Conservation (phyloP, 192 early-diverging fungal species). For the Umbelopsis ramanniana region DNA sequence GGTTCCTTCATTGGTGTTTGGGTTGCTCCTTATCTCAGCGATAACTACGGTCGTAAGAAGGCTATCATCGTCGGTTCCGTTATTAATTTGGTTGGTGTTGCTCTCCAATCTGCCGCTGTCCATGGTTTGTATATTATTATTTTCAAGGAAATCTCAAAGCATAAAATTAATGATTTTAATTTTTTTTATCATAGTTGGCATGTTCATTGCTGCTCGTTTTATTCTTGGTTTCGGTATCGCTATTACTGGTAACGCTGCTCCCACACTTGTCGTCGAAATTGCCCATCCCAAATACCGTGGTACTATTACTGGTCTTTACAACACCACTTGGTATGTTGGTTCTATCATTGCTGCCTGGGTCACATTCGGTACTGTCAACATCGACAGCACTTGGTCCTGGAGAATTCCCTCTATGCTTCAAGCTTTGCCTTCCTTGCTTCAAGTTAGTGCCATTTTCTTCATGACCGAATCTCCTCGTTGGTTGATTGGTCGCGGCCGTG, state of each 20-base stretch:
- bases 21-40: conserved; percentile 61
- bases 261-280: conserved; percentile 62
- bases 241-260: conserved; percentile 67
- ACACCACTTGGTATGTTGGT: conserved; percentile 51
- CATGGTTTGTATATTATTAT: neutral
- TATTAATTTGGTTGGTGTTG: conserved; percentile 69
- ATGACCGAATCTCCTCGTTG: conserved; percentile 86
- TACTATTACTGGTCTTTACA: conserved; percentile 27
- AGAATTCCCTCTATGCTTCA: conserved; percentile 79
- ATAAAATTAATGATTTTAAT: neutral
- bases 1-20: conserved; percentile 73
- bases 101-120: conserved; percentile 62
- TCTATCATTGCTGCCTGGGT: conserved; percentile 41
- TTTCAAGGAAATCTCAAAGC: neutral
- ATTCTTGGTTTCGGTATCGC: conserved; percentile 68
- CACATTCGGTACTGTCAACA: conserved; percentile 50
- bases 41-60: conserved; percentile 62
- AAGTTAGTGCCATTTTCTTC: conserved; percentile 64
- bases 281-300: conserved; percentile 17
- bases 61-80: conserved; percentile 61
- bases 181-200: conserved; percentile 39
- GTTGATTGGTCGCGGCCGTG: conserved; percentile 63
- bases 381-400: conserved; percentile 60
- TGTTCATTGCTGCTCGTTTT: conserved; percentile 73
- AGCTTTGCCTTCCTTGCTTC: conserved; percentile 72